phyloP scores from a whole-genome alignment of 202 grass and related monocot genomes.

The Musa balbisiana region DNA sequence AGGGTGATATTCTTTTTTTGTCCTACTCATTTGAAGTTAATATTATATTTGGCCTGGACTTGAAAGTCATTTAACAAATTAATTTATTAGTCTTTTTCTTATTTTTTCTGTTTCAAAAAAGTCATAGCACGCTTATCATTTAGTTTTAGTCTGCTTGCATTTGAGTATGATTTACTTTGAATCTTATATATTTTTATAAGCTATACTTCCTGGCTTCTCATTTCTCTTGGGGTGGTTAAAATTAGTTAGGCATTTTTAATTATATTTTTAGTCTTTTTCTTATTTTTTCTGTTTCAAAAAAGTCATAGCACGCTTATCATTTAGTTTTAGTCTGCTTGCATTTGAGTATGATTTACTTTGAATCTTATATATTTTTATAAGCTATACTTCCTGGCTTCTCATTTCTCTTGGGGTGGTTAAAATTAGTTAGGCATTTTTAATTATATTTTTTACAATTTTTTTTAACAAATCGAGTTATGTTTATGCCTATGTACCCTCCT shows the following conservation, averaged over 20 bases:
- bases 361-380: neutral
- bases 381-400: neutral
- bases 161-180: neutral
- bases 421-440: neutral
- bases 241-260: no score
- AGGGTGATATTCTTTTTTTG: no score
- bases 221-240: neutral
- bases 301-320: neutral
- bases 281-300: neutral
- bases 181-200: neutral
- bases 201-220: neutral
- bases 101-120: neutral
- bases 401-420: neutral
- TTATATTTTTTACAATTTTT: neutral
- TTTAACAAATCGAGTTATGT: neutral
- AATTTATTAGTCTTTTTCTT: neutral
- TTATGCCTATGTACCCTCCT: slow-evolving; percentile 5
- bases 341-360: neutral
- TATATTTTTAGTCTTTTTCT: neutral
- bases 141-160: neutral
- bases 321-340: neutral
- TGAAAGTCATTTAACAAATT: neutral
- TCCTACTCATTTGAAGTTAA: no score
- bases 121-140: neutral
- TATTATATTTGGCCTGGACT: no score